A percentile compares a stretch with the other conserved stretches of the same genome.
phyloP scores from a whole-genome alignment of 2,329 filamentous ascomycete species.

The Knufia fluminis region DNA sequence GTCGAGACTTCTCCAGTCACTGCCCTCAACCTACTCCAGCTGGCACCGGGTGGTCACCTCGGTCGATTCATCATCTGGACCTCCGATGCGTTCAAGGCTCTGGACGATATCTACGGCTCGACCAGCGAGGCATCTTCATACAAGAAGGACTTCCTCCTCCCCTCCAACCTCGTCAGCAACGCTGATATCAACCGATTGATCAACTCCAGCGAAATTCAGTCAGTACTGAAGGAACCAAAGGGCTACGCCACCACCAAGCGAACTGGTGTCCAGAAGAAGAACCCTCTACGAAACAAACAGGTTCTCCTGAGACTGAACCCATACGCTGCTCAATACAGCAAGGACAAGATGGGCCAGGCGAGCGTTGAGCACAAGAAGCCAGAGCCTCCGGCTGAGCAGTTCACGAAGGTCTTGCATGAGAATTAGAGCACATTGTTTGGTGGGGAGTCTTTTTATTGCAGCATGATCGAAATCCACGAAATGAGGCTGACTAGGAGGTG shows the following conservation, averaged over 20 bases:
- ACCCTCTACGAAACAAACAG: slow-evolving; percentile 98
- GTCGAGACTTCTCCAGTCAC: slow-evolving; percentile 94
- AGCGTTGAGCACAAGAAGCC: slow-evolving; percentile 56
- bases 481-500: too few species aligned
- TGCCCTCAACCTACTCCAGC: slow-evolving; percentile 95
- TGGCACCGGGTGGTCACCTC: slow-evolving; percentile 96
- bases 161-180: slow-evolving; percentile 84
- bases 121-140: slow-evolving; percentile 80
- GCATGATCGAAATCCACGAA: too few species aligned
- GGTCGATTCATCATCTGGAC: slow-evolving; percentile 99
- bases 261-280: slow-evolving; percentile 95
- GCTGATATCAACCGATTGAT: slow-evolving; percentile 94
- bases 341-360: slow-evolving; percentile 72
- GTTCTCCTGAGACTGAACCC: slow-evolving; percentile 97
- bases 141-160: slow-evolving; percentile 99
- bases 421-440: slow-evolving; percentile 31
- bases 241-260: slow-evolving; percentile 86
- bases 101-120: slow-evolving; percentile 94
- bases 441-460: background rate
- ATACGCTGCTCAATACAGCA: slow-evolving; percentile 82
- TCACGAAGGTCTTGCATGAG: slow-evolving; percentile 44
- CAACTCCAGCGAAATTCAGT: slow-evolving; percentile 98
- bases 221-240: slow-evolving; percentile 84
- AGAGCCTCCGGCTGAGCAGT: slow-evolving; percentile 42
- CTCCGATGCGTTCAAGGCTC: slow-evolving; percentile 88